Evolutionary conservation across 768 basidiomycete genomes (phyloP).

Genomic region (Russula sp.): DNA sequence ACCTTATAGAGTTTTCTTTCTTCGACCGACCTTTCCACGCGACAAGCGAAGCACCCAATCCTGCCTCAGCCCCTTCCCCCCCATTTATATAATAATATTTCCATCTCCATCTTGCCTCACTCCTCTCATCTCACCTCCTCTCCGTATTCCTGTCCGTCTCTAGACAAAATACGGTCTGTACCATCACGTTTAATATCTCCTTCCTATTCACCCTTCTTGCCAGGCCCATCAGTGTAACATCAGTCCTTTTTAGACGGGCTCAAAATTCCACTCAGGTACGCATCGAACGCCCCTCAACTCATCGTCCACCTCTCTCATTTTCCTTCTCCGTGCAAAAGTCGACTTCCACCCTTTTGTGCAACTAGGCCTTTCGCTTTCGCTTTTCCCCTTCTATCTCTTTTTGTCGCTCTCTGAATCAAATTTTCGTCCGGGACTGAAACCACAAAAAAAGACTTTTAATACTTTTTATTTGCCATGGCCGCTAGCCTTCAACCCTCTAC

Average conservation of each 20-base stretch:
- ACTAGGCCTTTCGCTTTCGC: slow-evolving; percentile 43
- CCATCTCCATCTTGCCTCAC: slow-evolving; percentile 5
- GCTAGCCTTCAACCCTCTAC: slow-evolving; percentile 63
- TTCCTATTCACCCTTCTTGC: slow-evolving; percentile 4
- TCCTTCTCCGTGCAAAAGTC: slow-evolving; percentile 22
- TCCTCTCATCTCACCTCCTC: slow-evolving; percentile 12
- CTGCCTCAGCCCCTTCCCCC: slow-evolving; percentile 8
- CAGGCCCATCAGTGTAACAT: slow-evolving; percentile 66
- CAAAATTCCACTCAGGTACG: slow-evolving; percentile 64
- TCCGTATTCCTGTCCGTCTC: slow-evolving; percentile 16
- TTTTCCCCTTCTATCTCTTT: slow-evolving; percentile 41
- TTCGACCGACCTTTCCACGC: slow-evolving; percentile 1
- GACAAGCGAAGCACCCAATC: slow-evolving; percentile 18
- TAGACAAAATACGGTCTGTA: slow-evolving; percentile 18
- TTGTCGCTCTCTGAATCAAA: slow-evolving; percentile 38
- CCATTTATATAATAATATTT: slow-evolving; percentile 23
- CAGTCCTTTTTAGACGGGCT: slow-evolving; percentile 73
- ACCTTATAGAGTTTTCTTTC: slow-evolving; percentile 12
- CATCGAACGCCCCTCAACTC: slow-evolving; percentile 24
- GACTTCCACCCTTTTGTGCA: slow-evolving; percentile 60
- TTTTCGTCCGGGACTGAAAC: slow-evolving; percentile 41
- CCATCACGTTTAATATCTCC: slow-evolving; percentile 3
- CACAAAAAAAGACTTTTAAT: slow-evolving; percentile 41
- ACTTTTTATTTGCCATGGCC: slow-evolving; percentile 56
- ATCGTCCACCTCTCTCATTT: slow-evolving; percentile 25